Evolutionary conservation across 345 rosid species (phyloP).

Genomic region (Arabis hirsuta): DNA sequence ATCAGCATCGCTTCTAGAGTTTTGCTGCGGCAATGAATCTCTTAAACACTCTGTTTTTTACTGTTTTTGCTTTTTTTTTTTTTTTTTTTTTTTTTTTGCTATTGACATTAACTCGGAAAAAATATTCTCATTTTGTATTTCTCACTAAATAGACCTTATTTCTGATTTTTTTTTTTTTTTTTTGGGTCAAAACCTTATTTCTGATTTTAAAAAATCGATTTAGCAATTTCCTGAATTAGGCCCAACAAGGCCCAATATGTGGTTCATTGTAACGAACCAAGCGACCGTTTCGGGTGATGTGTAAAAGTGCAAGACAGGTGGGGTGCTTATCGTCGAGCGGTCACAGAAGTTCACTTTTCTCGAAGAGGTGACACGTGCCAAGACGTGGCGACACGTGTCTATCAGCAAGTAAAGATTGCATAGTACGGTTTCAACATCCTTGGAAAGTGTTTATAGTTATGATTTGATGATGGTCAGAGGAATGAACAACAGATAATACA

Average conservation of each 20-base stretch:
- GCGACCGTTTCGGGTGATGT: constrained; percentile 18
- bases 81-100: neutral
- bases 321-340: constrained; percentile 2
- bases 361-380: constrained; percentile 27
- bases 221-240: neutral
- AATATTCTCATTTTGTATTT: neutral
- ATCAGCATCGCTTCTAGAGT: constrained; percentile 53
- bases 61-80: neutral
- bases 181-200: no score
- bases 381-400: constrained; percentile 42
- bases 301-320: neutral
- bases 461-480: constrained; percentile 14
- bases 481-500: neutral
- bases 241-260: constrained; percentile 4
- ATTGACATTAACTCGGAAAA: neutral
- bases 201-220: neutral
- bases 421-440: neutral
- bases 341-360: constrained; percentile 10
- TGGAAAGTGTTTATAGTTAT: constrained; percentile 32
- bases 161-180: no score
- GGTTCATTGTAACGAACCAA: neutral
- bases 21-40: constrained; percentile 37
- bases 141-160: neutral
- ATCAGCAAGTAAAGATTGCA: neutral
- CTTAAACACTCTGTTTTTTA: neutral